Evolutionary conservation across 306 rosid genomes (phyloP).

Genomic region (Senna siamea): DNA sequence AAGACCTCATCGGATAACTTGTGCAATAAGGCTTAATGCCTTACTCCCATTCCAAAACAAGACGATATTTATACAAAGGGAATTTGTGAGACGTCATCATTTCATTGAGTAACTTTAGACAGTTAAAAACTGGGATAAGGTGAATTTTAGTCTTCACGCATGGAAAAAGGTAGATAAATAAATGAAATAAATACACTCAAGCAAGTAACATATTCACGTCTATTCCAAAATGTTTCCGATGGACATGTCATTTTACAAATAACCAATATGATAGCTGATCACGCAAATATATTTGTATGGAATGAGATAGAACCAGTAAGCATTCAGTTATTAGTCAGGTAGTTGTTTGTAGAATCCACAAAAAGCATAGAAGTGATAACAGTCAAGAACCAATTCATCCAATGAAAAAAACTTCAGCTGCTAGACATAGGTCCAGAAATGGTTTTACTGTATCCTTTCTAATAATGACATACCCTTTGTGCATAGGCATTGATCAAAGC

Average conservation of each 20-base stretch:
- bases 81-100: not conserved
- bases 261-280: slow-evolving; percentile 3
- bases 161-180: not conserved
- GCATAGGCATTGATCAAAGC: slow-evolving; percentile 94
- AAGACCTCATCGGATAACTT: slow-evolving; percentile 1
- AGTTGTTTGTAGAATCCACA: slow-evolving; percentile 14
- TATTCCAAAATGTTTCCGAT: not conserved
- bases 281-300: not conserved
- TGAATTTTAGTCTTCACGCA: slow-evolving; percentile 16
- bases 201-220: slow-evolving; percentile 2
- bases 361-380: slow-evolving; percentile 8
- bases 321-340: not conserved
- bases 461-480: slow-evolving; percentile 64
- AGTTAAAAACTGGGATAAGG: not conserved
- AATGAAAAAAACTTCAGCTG: not conserved
- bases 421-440: not conserved
- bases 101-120: not conserved
- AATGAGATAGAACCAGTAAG: not conserved
- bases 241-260: not conserved
- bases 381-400: not conserved
- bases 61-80: not conserved
- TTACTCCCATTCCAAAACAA: slow-evolving; percentile 26
- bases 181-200: not conserved
- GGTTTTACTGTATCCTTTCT: not conserved
- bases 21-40: slow-evolving; percentile 14